These are phyloP conservation scores for Aspergillus kassunensis DNA, from an alignment of 495 filamentous ascomycete genomes.

Conservation along the genomic window DNA sequence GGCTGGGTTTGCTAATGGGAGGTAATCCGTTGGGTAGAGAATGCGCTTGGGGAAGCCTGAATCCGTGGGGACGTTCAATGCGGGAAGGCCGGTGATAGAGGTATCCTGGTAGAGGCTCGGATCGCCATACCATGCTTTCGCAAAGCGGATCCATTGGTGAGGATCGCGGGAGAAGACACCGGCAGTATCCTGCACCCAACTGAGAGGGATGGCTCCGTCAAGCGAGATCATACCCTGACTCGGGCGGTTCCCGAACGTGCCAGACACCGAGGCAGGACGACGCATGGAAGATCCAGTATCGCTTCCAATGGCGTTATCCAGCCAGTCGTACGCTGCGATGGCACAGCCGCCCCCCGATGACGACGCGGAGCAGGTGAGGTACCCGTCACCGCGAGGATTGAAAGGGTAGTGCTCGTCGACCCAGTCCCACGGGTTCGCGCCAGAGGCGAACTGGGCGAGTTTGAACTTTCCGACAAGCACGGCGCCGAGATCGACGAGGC, in stretches of 20 bases:
- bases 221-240: slow-evolving; percentile 11
- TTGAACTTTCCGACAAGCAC: slow-evolving; percentile 58
- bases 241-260: slow-evolving; percentile 48
- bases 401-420: slow-evolving; percentile 50
- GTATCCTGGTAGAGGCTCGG: neutral
- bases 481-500: slow-evolving; percentile 29
- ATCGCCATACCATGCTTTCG: neutral
- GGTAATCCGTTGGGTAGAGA: slow-evolving; percentile 10
- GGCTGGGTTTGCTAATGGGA: slow-evolving; percentile 1
- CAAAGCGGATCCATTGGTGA: slow-evolving; percentile 17
- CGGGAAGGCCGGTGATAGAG: too few relatives aligned
- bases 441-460: slow-evolving; percentile 56
- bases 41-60: slow-evolving; percentile 2
- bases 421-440: slow-evolving; percentile 51
- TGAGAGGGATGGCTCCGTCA: too few relatives aligned
- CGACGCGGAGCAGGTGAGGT: slow-evolving; percentile 44
- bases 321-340: slow-evolving; percentile 50
- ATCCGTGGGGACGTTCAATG: neutral
- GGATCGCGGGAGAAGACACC: slow-evolving; percentile 43
- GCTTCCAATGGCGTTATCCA: slow-evolving; percentile 50
- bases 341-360: slow-evolving; percentile 47
- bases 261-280: slow-evolving; percentile 43
- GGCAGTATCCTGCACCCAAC: slow-evolving; percentile 31
- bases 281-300: slow-evolving; percentile 49
- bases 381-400: slow-evolving; percentile 57